These are phyloP conservation scores for Rhodotorula sp. DNA, from an alignment of 1,284 basidiomycete species.

Conservation along the genomic window DNA sequence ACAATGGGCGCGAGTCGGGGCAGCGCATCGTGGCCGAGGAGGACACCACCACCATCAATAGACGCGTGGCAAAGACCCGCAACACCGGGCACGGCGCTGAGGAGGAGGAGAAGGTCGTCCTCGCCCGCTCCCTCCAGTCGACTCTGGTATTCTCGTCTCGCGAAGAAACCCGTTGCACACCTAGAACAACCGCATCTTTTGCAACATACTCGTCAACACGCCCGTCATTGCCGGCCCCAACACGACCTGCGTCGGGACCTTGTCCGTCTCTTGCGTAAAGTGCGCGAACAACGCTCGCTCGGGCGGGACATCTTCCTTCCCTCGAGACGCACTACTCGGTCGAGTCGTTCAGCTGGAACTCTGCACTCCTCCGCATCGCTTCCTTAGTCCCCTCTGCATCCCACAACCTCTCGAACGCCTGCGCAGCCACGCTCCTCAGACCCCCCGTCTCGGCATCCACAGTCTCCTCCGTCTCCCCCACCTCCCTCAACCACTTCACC, in stretches of 20 bases:
- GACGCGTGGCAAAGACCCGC: background rate
- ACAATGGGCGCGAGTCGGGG: background rate
- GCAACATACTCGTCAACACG: constrained; percentile 11
- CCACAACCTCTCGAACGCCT: constrained; percentile 1
- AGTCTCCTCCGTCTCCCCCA: background rate
- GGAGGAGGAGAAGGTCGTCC: too few species aligned
- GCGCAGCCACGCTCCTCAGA: background rate
- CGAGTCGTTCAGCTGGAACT: constrained; percentile 16
- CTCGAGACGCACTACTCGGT: constrained; percentile 14
- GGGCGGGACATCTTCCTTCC: constrained; percentile 9
- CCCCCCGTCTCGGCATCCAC: background rate
- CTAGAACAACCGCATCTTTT: background rate
- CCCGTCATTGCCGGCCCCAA: constrained; percentile 46
- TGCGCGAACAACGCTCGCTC: constrained; percentile 33
- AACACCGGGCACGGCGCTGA: background rate
- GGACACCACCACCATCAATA: background rate
- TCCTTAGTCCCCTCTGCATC: background rate
- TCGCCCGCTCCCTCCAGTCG: too few species aligned
- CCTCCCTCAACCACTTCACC: too few species aligned
- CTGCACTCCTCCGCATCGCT: background rate
- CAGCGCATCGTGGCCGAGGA: background rate
- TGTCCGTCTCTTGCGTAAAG: constrained; percentile 41
- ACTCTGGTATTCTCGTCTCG: background rate
- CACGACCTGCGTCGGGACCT: constrained; percentile 45
- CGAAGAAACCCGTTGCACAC: background rate